Conservation (phyloP, 2,329 filamentous ascomycete genomes). For the Colletotrichum chlorophyti region DNA sequence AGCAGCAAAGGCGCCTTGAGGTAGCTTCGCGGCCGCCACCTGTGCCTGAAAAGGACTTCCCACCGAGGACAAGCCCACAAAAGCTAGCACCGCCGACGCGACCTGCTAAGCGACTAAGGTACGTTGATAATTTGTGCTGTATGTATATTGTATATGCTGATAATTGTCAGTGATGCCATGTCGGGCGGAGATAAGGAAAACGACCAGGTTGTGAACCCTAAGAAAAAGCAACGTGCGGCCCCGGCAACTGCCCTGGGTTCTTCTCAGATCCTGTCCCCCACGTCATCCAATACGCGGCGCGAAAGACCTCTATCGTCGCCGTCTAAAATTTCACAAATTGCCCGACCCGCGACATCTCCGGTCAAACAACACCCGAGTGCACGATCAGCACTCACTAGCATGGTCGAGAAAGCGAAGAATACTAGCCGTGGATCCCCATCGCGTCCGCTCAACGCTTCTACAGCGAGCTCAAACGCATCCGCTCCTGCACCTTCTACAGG, state of each 20-base stretch:
- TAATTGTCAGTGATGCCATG: conserved; percentile 64
- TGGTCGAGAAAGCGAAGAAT: conserved; percentile 67
- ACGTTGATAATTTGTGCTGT: conserved; percentile 32
- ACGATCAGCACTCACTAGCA: conserved; percentile 55
- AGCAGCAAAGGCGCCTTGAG: conserved; percentile 46
- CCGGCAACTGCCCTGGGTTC: conserved; percentile 48
- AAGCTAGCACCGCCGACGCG: conserved; percentile 39
- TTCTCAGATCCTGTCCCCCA: conserved; percentile 77
- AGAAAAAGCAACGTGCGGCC: conserved; percentile 66
- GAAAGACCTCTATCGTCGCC: conserved; percentile 55
- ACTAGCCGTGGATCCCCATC: conserved; percentile 55
- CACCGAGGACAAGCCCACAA: conserved; percentile 42
- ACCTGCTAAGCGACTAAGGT: conserved; percentile 60
- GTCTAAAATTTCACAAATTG: conserved; percentile 59
- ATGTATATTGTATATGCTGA: conserved; percentile 26
- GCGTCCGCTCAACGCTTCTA: conserved; percentile 54
- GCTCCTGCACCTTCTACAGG: conserved; percentile 34
- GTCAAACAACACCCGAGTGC: conserved; percentile 57
- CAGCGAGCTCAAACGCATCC: conserved; percentile 44
- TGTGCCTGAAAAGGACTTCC: conserved; percentile 57
- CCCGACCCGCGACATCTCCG: conserved; percentile 64
- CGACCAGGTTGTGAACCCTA: conserved; percentile 66
- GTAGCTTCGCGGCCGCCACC: conserved; percentile 48
- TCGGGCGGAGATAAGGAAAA: conserved; percentile 80
- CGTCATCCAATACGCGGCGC: conserved; percentile 79